Evolutionary conservation across 2,329 filamentous ascomycete genomes (phyloP), one percentile per base, ranked within the genome.

Genomic region (Fusarium buharicum): DNA sequence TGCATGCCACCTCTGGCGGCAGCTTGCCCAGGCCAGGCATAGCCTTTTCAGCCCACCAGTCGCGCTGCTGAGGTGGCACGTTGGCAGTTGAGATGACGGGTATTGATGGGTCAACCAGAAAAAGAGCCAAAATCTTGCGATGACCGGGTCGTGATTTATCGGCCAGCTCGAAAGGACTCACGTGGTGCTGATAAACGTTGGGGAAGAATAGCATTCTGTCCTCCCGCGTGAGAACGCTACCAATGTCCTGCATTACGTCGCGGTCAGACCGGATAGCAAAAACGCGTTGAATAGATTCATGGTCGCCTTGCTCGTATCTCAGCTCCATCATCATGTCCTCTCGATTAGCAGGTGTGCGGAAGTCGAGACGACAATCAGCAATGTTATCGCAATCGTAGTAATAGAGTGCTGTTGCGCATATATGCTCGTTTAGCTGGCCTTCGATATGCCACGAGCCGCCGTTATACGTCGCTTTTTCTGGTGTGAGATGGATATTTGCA

Each of bases 371-470:
- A 41, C 78, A 79, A 2, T 82, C 77, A 0, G 82, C 82, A 46
- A 89, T 82, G 70, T 91, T 91, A 0, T 86, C 80, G 40, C 71
- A 75, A 56, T 87, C 83, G 63, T 85, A 85, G 71, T 87, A 87
- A 72, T 86, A 87, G 16, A 90, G 75, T 0, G 86, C 84, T 0
- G 86, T 86, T 0, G 86, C 86, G 62, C 81, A 82, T 33, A 91
- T 88, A 60, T 83, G 83, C 71, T 90, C 87, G 64, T 90, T 90
- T 8, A 80, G 62, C 59, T 77, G 75, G 16, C 84, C 84, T 60
- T 86, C 84, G 3, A 84, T 67, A 61, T 86, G 84, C 81, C 84
- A 87, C 2, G 73, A 75, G 1, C 84, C 84, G 14, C 82, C 82
- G 0, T 74, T 72, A 60, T 86, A 89, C 0, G 68, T 67, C 0